These are phyloP conservation scores for Naegleria lovaniensis DNA, from an alignment of 208 protist genomes.

Conservation along the genomic window DNA sequence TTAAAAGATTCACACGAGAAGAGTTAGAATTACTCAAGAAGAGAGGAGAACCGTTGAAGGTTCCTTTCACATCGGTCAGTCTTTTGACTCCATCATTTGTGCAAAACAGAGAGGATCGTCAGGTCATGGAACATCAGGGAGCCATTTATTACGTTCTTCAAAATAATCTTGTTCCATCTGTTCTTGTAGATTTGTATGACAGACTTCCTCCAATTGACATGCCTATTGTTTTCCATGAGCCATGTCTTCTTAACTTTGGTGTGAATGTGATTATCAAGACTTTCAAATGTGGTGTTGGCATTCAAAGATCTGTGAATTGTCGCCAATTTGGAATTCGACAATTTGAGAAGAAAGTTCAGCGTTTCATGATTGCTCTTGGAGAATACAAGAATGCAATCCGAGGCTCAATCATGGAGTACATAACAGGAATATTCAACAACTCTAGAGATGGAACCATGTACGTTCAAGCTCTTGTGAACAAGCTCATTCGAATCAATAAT, in stretches of 20 bases:
- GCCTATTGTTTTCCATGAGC: not conserved
- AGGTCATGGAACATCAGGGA: conserved; percentile 2
- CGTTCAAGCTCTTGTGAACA: not conserved
- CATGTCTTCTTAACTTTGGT: conserved; percentile 10
- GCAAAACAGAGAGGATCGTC: conserved; percentile 12
- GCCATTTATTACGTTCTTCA: not conserved
- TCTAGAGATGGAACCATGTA: conserved; percentile 7
- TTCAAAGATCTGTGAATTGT: conserved; percentile 15
- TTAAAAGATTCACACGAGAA: conserved; percentile 11
- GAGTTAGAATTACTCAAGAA: not conserved
- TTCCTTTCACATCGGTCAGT: conserved; percentile 14
- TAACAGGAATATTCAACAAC: not conserved
- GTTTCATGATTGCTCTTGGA: not conserved
- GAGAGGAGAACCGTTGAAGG: not conserved
- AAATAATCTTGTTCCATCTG: not conserved
- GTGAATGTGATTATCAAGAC: conserved; percentile 20
- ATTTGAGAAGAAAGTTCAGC: conserved; percentile 1
- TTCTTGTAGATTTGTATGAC: conserved; percentile 4
- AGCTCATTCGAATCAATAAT: not conserved
- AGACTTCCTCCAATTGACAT: not conserved
- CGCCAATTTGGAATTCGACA: not conserved
- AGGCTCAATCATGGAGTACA: not conserved
- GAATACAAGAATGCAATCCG: not conserved
- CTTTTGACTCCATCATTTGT: conserved; percentile 20
- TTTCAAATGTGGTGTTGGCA: not conserved